phyloP scores from a whole-genome alignment of 208 protist species.

The Crithidia thermophila region DNA sequence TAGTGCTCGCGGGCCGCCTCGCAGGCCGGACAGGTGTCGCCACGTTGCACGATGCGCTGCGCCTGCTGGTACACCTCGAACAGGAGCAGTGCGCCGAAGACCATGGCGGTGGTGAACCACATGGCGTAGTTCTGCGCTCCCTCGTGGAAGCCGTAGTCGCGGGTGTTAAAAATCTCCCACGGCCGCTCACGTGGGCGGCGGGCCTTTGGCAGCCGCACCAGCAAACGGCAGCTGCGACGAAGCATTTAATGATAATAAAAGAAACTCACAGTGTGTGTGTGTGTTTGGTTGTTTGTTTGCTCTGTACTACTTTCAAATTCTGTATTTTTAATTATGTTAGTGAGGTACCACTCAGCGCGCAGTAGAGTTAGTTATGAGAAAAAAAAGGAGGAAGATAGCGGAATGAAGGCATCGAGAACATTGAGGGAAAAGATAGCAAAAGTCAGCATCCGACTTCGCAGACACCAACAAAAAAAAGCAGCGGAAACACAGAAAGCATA shows the following conservation, averaged over 20 bases:
- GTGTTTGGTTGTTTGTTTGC: too few species aligned
- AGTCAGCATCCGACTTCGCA: too few species aligned
- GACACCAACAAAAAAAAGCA: too few species aligned
- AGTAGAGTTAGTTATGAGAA: too few species aligned
- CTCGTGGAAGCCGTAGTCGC: slow-evolving; percentile 87
- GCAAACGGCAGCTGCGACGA: slow-evolving; percentile 26
- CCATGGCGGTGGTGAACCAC: slow-evolving; percentile 60
- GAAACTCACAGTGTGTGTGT: neutral
- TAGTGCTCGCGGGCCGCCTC: slow-evolving; percentile 86
- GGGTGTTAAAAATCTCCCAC: slow-evolving; percentile 90
- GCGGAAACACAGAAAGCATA: too few species aligned
- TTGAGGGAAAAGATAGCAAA: too few species aligned
- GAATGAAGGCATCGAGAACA: too few species aligned
- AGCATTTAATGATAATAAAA: too few species aligned
- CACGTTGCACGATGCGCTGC: slow-evolving; percentile 61
- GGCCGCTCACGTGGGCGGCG: slow-evolving; percentile 85
- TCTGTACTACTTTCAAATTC: too few species aligned
- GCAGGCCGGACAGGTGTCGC: slow-evolving; percentile 85
- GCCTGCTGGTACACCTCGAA: slow-evolving; percentile 80
- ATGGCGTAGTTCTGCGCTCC: slow-evolving; percentile 88
- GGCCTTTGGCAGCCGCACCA: slow-evolving; percentile 76
- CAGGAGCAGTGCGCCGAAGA: slow-evolving; percentile 39
- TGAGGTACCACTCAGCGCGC: too few species aligned
- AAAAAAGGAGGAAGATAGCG: too few species aligned
- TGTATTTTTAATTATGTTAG: too few species aligned